Base-by-base conservation (phyloP, 2,329 filamentous ascomycete species). In the Aureobasidium mangrovei region DNA sequence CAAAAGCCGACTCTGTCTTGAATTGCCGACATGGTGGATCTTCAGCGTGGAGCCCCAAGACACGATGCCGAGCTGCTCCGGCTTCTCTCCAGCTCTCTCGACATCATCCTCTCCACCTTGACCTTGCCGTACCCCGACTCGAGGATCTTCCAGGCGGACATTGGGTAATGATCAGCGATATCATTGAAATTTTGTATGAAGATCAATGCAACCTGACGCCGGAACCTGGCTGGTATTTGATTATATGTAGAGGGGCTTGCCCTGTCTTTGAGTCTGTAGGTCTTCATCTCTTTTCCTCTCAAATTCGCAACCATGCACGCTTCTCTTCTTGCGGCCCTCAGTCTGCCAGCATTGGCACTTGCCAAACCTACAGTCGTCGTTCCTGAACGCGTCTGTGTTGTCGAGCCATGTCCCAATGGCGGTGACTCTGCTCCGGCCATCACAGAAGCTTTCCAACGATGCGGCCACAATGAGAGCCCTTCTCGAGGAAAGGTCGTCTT, bases 401-500 rank as follows among this genome's bases (percentile, higher is more conserved):
- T 56, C 9, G 51, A 58, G 26, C 39, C 56, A 28, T 52, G 46
- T 40, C 32, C 45, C 12, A 45, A 49, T 43, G 54, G 28, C 10
- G 48, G 54, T 28, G 59, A 60, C 28, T 56, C 56, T 10, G 73
- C 74, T 27, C 75, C 76, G 7, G 73, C 77, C 44, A 78, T 80
- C 49, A 59, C 77, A 2, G 59, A 71, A 4, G 77, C 77, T 0
- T 78, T 80, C 62, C 61, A 69, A 29, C 63, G 71, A 28, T 80
- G 77, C 60, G 70, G 75, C 3, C 68, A 69, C 49, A 72, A 76
- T 48, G 74, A 58, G 10, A 27, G 10, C 2, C 49, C 39, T 8
- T 43, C 42, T 1, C 46, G 77, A 49, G 76, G 77, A 42, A 75
- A 68, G 46, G 70, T 81, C 53, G 69, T 79, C 39, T 77, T 81